Conservation (phyloP, 1,139 yeast genomes). For the Suhomyces panamericanus region DNA sequence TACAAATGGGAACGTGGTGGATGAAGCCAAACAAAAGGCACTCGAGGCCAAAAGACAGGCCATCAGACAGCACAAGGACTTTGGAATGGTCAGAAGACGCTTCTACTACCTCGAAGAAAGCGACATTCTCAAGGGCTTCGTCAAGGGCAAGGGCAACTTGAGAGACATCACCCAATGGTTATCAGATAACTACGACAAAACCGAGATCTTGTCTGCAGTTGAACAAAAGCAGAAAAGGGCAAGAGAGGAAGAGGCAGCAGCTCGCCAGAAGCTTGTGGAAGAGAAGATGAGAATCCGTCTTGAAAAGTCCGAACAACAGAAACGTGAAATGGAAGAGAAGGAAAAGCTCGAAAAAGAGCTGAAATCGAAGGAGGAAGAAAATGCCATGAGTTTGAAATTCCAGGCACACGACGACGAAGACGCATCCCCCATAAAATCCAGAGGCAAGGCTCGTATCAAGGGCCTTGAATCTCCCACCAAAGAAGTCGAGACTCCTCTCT, state of each 20-base stretch:
- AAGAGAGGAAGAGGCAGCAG: constrained; percentile 8
- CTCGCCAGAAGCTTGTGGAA: constrained; percentile 20
- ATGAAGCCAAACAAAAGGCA: constrained; percentile 28
- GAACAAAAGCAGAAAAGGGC: constrained; percentile 20
- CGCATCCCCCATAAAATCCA: constrained; percentile 35
- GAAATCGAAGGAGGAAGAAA: constrained; percentile 4
- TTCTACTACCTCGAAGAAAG: constrained; percentile 50
- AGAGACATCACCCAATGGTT: constrained; percentile 56
- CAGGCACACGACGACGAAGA: constrained; percentile 26
- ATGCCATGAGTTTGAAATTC: background rate
- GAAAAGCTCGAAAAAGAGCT: constrained; percentile 17
- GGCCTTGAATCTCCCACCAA: constrained; percentile 12
- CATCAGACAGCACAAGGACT: constrained; percentile 45
- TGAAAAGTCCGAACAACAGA: constrained; percentile 15
- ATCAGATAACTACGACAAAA: constrained; percentile 34
- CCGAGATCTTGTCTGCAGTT: constrained; percentile 30
- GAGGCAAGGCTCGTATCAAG: constrained; percentile 36
- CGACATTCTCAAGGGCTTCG: constrained; percentile 61
- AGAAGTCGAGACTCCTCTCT: constrained; percentile 18
- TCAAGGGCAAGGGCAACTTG: constrained; percentile 57
- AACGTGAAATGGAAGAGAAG: constrained; percentile 13
- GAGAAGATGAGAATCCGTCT: constrained; percentile 18
- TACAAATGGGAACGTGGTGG: constrained; percentile 10
- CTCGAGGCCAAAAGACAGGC: constrained; percentile 42
- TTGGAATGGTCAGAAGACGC: constrained; percentile 48